Evolutionary conservation across 768 basidiomycete genomes (phyloP).

Genomic region (Cystoderma amianthinum): DNA sequence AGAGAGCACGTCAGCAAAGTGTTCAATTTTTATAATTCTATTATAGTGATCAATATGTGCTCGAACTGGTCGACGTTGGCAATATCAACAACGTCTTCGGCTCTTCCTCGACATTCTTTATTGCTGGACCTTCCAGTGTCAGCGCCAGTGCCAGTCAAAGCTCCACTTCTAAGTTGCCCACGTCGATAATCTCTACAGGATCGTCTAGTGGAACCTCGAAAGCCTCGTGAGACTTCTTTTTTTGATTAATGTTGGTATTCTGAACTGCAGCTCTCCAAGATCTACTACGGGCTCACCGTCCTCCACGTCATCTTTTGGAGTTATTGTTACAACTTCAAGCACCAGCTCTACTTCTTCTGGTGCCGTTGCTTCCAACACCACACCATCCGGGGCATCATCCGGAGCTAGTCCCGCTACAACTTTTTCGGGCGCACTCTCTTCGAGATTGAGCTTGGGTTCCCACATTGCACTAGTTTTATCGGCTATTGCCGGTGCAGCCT

Average conservation of each 20-base stretch:
- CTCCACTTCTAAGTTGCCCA: no score
- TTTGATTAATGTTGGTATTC: no score
- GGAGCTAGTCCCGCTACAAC: slow-evolving; percentile 8
- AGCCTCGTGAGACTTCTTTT: no score
- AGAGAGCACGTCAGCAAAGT: no score
- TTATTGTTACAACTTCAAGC: slow-evolving; percentile 7
- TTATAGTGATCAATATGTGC: slow-evolving; percentile 37
- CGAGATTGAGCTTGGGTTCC: slow-evolving; percentile 19
- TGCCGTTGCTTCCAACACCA: slow-evolving; percentile 1
- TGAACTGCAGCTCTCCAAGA: no score
- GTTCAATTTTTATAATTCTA: no score
- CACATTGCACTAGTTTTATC: slow-evolving; percentile 31
- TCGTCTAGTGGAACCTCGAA: slow-evolving; percentile 1
- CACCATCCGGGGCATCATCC: slow-evolving; percentile 5
- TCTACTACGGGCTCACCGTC: background rate
- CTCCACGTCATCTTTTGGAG: slow-evolving; percentile 9
- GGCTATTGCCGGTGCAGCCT: slow-evolving; percentile 39
- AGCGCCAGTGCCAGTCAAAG: slow-evolving; percentile 5
- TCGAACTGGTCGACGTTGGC: slow-evolving; percentile 36
- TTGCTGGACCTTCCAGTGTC: slow-evolving; percentile 19
- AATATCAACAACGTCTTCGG: slow-evolving; percentile 41
- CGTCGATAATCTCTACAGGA: slow-evolving; percentile 1
- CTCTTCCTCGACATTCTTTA: slow-evolving; percentile 29
- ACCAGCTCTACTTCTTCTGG: slow-evolving; percentile 7
- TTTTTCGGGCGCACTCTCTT: slow-evolving; percentile 7